Evolutionary conservation across 352 stramenopile species (phyloP).

Genomic region (Discostella stelligera): DNA sequence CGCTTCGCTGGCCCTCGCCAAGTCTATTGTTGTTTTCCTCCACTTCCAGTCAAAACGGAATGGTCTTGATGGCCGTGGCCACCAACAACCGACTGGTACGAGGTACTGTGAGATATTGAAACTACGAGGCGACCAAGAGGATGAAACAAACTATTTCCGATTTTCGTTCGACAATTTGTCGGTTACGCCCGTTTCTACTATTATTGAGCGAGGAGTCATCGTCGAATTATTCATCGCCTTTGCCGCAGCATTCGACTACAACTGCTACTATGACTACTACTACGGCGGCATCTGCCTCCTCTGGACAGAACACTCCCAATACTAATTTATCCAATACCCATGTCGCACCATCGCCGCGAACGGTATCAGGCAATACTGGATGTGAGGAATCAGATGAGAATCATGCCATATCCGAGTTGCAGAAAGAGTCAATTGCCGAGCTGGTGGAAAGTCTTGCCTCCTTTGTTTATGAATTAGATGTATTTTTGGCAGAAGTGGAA

Average conservation of each 20-base stretch:
- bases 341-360: neutral
- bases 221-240: no score
- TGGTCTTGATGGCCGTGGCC: no score
- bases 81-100: no score
- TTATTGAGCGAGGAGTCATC: neutral
- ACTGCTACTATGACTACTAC: neutral
- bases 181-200: neutral
- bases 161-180: neutral
- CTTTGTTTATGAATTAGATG: constrained; percentile 32
- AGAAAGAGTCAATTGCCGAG: constrained; percentile 4
- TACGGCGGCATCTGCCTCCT: neutral
- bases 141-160: neutral
- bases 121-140: no score
- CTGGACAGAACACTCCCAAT: no score
- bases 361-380: neutral
- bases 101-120: no score
- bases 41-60: no score
- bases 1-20: no score
- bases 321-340: no score
- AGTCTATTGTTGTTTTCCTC: no score
- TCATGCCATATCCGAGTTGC: neutral
- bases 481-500: constrained; percentile 1
- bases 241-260: neutral
- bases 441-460: constrained; percentile 15
- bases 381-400: neutral